phyloP scores from a whole-genome alignment of 768 basidiomycete species.

The Lentinula sp. region DNA sequence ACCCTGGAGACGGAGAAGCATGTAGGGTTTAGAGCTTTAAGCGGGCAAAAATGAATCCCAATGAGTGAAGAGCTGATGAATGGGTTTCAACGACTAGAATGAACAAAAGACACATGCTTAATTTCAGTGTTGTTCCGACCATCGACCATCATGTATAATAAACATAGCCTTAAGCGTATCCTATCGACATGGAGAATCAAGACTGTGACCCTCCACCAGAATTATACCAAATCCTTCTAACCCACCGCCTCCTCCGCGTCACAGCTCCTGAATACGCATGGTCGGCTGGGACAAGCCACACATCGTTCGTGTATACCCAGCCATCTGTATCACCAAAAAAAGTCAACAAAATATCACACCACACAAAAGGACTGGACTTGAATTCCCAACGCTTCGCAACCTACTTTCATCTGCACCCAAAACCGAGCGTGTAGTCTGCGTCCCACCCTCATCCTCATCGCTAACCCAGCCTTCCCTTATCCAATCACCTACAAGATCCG shows the following conservation, averaged over 20 bases:
- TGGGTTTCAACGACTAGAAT: no score
- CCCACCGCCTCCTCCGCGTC: constrained; percentile 68
- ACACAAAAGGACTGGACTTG: background rate
- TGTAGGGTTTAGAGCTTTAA: no score
- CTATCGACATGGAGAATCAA: no score
- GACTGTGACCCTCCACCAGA: background rate
- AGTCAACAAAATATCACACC: background rate
- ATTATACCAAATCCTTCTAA: constrained; percentile 60
- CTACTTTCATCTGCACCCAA: constrained; percentile 21
- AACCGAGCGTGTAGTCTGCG: background rate
- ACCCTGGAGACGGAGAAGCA: no score
- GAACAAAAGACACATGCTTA: no score
- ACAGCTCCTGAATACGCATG: constrained; percentile 38
- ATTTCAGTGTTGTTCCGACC: no score
- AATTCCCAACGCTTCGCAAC: background rate
- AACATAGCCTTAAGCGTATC: no score
- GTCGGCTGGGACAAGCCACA: constrained; percentile 53
- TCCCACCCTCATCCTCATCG: background rate
- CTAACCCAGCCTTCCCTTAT: constrained; percentile 10
- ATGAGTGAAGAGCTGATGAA: no score
- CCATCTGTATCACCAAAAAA: constrained; percentile 39
- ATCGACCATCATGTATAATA: no score
- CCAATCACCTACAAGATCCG: constrained; percentile 59
- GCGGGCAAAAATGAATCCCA: no score
- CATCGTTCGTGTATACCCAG: constrained; percentile 79